These are phyloP conservation scores for Entonaema liquescens DNA, from an alignment of 495 filamentous ascomycete genomes.

Conservation along the genomic window DNA sequence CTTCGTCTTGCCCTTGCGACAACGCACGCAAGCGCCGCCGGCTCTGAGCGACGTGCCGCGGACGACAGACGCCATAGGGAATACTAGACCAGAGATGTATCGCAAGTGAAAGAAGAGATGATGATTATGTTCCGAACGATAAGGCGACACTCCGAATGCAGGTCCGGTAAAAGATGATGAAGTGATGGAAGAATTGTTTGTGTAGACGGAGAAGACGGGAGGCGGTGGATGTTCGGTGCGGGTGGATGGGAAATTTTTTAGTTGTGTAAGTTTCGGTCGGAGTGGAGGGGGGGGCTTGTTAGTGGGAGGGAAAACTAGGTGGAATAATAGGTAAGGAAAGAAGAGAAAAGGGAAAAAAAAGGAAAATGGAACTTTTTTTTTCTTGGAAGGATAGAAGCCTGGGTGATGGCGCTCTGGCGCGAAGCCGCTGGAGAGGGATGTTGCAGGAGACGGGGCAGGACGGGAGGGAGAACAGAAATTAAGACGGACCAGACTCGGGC, in stretches of 20 bases:
- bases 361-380: conserved; percentile 3
- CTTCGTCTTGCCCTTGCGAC: conserved; percentile 64
- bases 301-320: conserved; percentile 12
- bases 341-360: conserved; percentile 9
- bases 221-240: conserved; percentile 47
- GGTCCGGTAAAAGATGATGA: conserved; percentile 36
- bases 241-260: conserved; percentile 46
- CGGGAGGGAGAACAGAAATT: conserved; percentile 41
- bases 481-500: conserved; percentile 43
- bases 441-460: conserved; percentile 40
- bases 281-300: conserved; percentile 36
- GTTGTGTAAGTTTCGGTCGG: conserved; percentile 38
- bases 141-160: conserved; percentile 37
- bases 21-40: conserved; percentile 63
- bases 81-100: conserved; percentile 9
- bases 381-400: conserved; percentile 15
- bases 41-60: conserved; percentile 61
- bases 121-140: conserved; percentile 24
- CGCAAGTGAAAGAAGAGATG: not conserved
- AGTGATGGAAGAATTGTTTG: conserved; percentile 34
- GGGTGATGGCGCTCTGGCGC: conserved; percentile 40
- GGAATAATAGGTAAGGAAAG: conserved; percentile 5
- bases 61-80: conserved; percentile 55
- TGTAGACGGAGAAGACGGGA: conserved; percentile 46
- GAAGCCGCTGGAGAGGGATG: conserved; percentile 38